Evolutionary conservation across 768 basidiomycete species (phyloP), one percentile per base, ranked within the genome.

Genomic region (Pleurotus sapidus): DNA sequence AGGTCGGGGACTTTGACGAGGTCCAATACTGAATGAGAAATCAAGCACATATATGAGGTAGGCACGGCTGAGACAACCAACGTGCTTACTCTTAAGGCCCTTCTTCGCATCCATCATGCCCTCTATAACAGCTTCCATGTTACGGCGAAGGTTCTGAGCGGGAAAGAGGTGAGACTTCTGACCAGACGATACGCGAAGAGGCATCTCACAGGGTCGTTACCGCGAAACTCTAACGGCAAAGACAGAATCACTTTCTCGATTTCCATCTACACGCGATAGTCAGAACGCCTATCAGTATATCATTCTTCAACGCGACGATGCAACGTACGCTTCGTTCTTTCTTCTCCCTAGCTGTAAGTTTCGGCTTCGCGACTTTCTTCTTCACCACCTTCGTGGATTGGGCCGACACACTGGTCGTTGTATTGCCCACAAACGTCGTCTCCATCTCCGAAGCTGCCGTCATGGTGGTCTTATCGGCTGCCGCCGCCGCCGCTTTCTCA

Each of bases 181-280:
- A 57, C 49, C 51, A 60, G 39, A 12, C 24, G n/a, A 20, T 59
- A 23, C 25, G 20, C 7, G 17, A 1, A 34, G 8, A 3, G 20
- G 17, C 38, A 18, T 76, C 89, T 56, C 66, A 92, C 93, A 2
- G 90, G 88, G 71, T 96, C 92, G 61, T 78, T 88, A 7, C 95
- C 95, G 20, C 95, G 82, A 68, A 94, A 98, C 70, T 96, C 95
- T 11, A 98, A 77, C 0, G 95, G 95, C 38, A 96, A 75, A 55
- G 81, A 84, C 23, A 86, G 80, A 14, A 95, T 79, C 14, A 91
- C 80, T 57, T 82, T 84, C 60, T 94, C 92, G 30, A 88, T 74
- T 50, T 80, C 80, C 59, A 87, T 67, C 82, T 87, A 50, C 39
- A 23, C 20, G 24, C 3, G 8, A 34, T 34, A 34, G 2, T 34